Percentiles rank a stretch among this genome's conserved stretches.
Conservation (phyloP, 768 basidiomycete genomes). For the Russula sp. region DNA sequence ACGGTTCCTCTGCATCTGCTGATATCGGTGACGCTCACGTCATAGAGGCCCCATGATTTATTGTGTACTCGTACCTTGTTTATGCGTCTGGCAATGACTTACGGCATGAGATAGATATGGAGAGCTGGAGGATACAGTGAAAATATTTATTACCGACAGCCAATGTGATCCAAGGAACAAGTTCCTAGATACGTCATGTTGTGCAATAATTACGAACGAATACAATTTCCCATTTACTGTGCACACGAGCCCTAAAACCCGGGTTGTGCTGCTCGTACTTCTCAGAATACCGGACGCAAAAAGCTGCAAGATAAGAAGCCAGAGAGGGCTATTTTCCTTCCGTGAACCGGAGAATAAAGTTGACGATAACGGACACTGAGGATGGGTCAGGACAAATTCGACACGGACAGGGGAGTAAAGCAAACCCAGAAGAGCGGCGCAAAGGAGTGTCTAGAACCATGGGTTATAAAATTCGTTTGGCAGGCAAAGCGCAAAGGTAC, state of each 20-base stretch:
- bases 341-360: conserved; percentile 81
- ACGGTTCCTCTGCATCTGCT: not conserved
- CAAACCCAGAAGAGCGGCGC: conserved; percentile 74
- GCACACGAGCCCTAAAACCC: not conserved
- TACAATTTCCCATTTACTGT: conserved; percentile 8
- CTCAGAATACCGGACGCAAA: not conserved
- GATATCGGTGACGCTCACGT: not conserved
- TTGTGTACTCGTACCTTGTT: not conserved
- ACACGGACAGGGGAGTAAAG: conserved; percentile 17
- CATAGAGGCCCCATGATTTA: not conserved
- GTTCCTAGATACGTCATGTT: conserved; percentile 3
- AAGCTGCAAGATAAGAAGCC: not conserved
- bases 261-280: conserved; percentile 8
- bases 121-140: too few species aligned
- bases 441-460: conserved; percentile 66
- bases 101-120: not conserved
- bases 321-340: conserved; percentile 31
- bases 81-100: not conserved
- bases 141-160: not conserved
- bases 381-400: conserved; percentile 20
- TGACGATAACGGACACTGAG: conserved; percentile 77
- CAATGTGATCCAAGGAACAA: not conserved
- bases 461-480: conserved; percentile 20
- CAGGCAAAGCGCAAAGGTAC: conserved; percentile 38
- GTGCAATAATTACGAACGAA: conserved; percentile 17